A percentile compares a stretch with the other conserved stretches of the same genome.
Conservation (phyloP, 306 rosid species). For the Amphicarpaea edgeworthii region DNA sequence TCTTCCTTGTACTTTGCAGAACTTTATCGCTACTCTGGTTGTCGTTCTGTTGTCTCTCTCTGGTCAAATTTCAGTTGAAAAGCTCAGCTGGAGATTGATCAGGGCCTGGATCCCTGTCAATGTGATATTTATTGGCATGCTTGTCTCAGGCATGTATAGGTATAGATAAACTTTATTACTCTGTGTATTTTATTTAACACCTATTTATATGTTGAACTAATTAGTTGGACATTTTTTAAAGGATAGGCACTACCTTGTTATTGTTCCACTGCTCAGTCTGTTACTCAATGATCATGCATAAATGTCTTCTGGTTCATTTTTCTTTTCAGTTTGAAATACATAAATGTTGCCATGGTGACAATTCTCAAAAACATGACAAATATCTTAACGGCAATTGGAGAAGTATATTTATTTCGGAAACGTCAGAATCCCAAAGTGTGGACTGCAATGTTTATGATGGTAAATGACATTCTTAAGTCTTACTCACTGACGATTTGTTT, state of each 20-base stretch:
- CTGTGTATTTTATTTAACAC: constrained; percentile 13
- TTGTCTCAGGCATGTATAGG: constrained; percentile 94
- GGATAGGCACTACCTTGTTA: constrained; percentile 12
- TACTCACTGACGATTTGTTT: constrained; percentile 17
- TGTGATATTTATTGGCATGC: constrained; percentile 89
- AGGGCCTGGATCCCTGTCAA: constrained; percentile 92
- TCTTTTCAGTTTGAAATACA: constrained; percentile 77
- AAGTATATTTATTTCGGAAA: constrained; percentile 75
- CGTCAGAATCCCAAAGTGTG: constrained; percentile 83
- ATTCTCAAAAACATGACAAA: constrained; percentile 92
- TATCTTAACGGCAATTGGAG: constrained; percentile 88
- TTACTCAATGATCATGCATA: constrained; percentile 12
- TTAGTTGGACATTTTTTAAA: constrained; percentile 22
- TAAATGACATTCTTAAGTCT: constrained; percentile 40
- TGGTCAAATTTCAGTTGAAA: constrained; percentile 68
- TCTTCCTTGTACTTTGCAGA: constrained; percentile 60
- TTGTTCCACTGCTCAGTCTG: constrained; percentile 13
- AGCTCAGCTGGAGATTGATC: constrained; percentile 80
- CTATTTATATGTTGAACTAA: constrained; percentile 16
- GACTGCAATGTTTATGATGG: constrained; percentile 91
- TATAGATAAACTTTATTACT: constrained; percentile 35
- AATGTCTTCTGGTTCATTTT: constrained; percentile 37
- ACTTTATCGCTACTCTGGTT: constrained; percentile 73
- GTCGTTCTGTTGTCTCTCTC: constrained; percentile 69
- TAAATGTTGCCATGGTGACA: constrained; percentile 97